A percentile compares a stretch with the other conserved stretches of the same genome.
phyloP scores from a whole-genome alignment of 345 rosid species.

The Ceriops zippeliana region DNA sequence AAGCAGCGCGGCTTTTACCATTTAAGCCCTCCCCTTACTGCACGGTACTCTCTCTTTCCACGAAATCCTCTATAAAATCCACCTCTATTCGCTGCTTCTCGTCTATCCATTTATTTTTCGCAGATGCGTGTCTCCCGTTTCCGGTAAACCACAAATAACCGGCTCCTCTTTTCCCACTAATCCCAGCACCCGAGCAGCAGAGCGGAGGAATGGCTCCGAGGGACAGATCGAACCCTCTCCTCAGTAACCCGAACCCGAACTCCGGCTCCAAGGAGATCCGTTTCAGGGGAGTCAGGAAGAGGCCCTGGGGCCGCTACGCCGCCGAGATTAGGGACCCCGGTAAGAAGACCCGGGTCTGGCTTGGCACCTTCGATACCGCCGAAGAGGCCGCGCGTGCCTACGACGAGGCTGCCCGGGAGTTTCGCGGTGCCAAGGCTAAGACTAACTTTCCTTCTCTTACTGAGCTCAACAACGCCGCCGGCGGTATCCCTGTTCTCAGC shows the following conservation, averaged over 20 bases:
- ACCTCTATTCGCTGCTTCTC: background rate
- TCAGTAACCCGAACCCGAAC: slow-evolving; percentile 16
- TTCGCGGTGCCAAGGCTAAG: slow-evolving; percentile 81
- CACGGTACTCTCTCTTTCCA: background rate
- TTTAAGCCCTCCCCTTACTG: background rate
- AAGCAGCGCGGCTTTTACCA: slow-evolving; percentile 48
- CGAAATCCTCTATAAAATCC: background rate
- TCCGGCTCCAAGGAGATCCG: slow-evolving; percentile 50
- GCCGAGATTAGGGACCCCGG: slow-evolving; percentile 97
- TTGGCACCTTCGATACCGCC: slow-evolving; percentile 85
- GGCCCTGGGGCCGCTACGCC: slow-evolving; percentile 96
- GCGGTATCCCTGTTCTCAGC: slow-evolving; percentile 35
- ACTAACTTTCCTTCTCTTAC: slow-evolving; percentile 54
- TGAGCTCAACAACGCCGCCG: slow-evolving; percentile 29
- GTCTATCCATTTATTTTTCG: background rate
- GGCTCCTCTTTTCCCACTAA: too few relatives aligned
- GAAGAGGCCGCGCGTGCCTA: slow-evolving; percentile 96
- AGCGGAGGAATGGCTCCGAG: slow-evolving; percentile 43
- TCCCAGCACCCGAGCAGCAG: background rate
- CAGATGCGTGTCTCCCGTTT: background rate
- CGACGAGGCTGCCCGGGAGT: slow-evolving; percentile 78
- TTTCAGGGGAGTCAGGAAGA: slow-evolving; percentile 80
- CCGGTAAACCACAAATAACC: background rate
- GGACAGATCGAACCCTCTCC: slow-evolving; percentile 25
- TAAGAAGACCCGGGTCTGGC: slow-evolving; percentile 92